Base-by-base conservation (phyloP, 208 protist species). In the Leptomonas seymouri region DNA sequence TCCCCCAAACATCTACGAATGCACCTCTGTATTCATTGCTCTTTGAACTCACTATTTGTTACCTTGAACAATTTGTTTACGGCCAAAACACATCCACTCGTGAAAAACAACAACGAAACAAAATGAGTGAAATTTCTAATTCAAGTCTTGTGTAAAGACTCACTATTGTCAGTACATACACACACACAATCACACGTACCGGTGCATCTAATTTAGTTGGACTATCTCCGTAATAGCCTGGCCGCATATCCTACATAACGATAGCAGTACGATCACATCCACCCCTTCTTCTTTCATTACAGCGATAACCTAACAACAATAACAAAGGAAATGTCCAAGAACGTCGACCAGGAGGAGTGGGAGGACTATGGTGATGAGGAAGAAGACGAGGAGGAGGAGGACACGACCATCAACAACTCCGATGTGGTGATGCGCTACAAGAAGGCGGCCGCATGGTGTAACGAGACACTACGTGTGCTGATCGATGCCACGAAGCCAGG, bases 351-450 rank as follows among this genome's bases (percentile, higher is more conserved):
- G 56, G 87, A 92, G 31, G 84, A 91, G 44, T 92, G 86, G 84
- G 84, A 89, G 69, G 88, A 81, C 60, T 80, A 53, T n/a, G 80
- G 75, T 31, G 75, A 68, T 48, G 76, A 69, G 39, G 76, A 80
- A 34, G 84, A 91, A 62, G 80, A 87, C 34, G 90, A 94, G 14
- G 94, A 97, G 66, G 91, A 97, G 64, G 93, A 97, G 64, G 93
- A 98, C 76, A 95, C 90, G 56, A 95, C 89, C 58, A 91, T 98
- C 71, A 94, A 97, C 80, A 96, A 98, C 83, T 93, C 96, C 51
- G 87, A 98, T 64, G 98, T 99, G 14, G 87, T 99, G 4, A 94
- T 98, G 78, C 98, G 98, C 72, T 99, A 99, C 86, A 98, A 97
- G 69, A 93, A 93, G 62, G 97, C 97, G 16, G 96, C 93, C n/a